Evolutionary conservation across 2,329 filamentous ascomycete species (phyloP), one percentile per base, ranked within the genome.

Genomic region (Paradendryphiella salina): DNA sequence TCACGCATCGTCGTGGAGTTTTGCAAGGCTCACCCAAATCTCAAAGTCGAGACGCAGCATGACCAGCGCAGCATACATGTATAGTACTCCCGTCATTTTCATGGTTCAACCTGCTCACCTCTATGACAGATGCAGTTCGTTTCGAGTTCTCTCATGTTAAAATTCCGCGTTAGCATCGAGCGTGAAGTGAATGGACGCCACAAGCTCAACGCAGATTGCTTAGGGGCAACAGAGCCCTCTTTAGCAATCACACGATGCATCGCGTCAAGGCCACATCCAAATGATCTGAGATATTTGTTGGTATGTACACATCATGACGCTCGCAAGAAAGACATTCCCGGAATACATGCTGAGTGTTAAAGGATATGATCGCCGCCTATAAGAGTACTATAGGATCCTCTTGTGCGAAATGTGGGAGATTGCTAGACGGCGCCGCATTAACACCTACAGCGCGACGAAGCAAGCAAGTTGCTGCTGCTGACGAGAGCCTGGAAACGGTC

Each of bases 301-400:
- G 72, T 74, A 64, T 43, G 65, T 57, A n/a, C 21, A 34, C 11
- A 9, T 35, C 3, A 20, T 11, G 3, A 32, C 18, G 8, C 17
- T 3, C 14, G 5, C 32, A 10, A 11, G 11, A 23, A 28, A 13
- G 29, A 4, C 1, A 40, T 20, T n/a, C 14, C 35, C n/a, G 17
- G 29, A 28, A 34, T 33, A 15, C 11, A 54, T 50, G 33, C 57
- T 71, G 41, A 59, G 13, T 23, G 31, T 26, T 31, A 23, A 49
- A 74, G 72, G 65, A 73, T 50, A 75, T 75, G 72, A 71, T 75
- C 53, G 63, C 64, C 26, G 67, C 71, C n/a, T 75, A 73, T 52
- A 73, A 68, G 38, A 65, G 57, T 9, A 55, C 67, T 20, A 67
- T 66, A 50, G 61, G 56, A 32, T 58, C 50, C 13, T 56, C 50